Evolutionary conservation across 768 basidiomycete species (phyloP).

Genomic region (Boletus insuetus): DNA sequence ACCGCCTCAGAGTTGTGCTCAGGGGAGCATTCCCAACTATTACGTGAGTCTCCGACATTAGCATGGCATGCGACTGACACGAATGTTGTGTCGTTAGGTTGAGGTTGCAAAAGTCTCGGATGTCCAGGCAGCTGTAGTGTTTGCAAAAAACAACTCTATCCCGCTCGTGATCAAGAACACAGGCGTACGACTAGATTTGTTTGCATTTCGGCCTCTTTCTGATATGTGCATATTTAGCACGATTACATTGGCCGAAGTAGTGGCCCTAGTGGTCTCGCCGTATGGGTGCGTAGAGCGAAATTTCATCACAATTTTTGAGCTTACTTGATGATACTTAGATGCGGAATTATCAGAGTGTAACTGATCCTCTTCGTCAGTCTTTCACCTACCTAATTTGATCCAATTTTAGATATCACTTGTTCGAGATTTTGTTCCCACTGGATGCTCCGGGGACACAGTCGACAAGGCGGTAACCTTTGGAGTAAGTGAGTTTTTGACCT

Average conservation of each 20-base stretch:
- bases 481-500: background rate
- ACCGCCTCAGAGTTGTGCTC: background rate
- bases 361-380: background rate
- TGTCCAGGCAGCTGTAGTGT: background rate
- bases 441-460: background rate
- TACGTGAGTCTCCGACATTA: background rate
- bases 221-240: background rate
- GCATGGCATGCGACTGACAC: background rate
- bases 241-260: background rate
- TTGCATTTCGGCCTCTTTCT: background rate
- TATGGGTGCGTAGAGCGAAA: background rate
- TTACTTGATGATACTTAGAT: background rate
- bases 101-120: background rate
- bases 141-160: background rate
- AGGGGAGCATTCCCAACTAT: background rate
- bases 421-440: background rate
- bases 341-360: background rate
- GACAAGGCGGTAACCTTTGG: background rate
- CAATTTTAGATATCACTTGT: background rate
- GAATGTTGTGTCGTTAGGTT: background rate
- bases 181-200: background rate
- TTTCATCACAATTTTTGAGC: background rate
- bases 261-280: background rate
- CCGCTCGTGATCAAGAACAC: background rate
- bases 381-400: background rate